Conservation (phyloP, 1,284 basidiomycete species). For the Ganoderma sp. region DNA sequence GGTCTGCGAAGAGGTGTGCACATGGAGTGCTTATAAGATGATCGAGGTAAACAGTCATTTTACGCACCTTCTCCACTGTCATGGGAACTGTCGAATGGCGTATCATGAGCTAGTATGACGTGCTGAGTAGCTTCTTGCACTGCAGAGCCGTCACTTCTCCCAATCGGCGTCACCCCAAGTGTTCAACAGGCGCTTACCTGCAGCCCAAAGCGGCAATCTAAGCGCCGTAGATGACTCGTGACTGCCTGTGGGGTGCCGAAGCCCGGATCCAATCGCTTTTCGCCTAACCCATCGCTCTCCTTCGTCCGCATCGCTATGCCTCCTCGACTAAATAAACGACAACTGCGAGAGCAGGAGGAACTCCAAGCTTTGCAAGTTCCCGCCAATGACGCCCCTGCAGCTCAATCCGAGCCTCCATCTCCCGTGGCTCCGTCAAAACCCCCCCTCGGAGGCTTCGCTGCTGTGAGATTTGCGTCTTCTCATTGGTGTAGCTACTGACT, state of each 20-base stretch:
- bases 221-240: neutral
- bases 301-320: constrained; percentile 53
- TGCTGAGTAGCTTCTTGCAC: too few species aligned
- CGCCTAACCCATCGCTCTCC: neutral
- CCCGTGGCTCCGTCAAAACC: constrained; percentile 31
- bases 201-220: neutral
- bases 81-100: too few species aligned
- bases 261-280: neutral
- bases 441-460: constrained; percentile 57
- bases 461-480: constrained; percentile 48
- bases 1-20: neutral
- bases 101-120: too few species aligned
- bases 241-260: neutral
- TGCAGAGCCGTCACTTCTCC: too few species aligned
- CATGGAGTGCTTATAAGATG: neutral
- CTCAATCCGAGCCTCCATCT: constrained; percentile 36
- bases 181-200: neutral
- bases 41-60: neutral
- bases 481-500: neutral
- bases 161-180: too few species aligned
- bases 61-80: too few species aligned
- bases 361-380: constrained; percentile 56
- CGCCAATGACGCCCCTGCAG: constrained; percentile 37
- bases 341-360: constrained; percentile 85
- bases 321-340: constrained; percentile 81